Evolutionary conservation across 257 asterid species (phyloP), one percentile per base, ranked within the genome.

Genomic region (Catharanthus roseus): DNA sequence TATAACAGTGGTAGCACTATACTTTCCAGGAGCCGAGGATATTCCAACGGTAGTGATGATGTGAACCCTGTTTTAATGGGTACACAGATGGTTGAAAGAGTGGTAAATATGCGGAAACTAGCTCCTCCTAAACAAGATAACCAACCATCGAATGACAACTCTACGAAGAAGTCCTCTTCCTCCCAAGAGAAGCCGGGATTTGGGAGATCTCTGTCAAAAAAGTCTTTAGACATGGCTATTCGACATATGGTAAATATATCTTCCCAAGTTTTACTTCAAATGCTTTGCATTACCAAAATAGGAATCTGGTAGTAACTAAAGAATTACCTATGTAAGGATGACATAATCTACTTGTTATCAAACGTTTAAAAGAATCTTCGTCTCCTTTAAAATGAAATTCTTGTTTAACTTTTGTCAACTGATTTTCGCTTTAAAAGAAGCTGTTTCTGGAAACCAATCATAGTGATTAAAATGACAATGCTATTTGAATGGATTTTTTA

Each of bases 181-280:
- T 80, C 83, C 44, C 82, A 76, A 13, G 91, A 80, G 4, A 84
- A 79, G 23, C 82, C 90, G 12, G 91, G 97, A 38, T 92, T 92
- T 5, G 97, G 97, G 33, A 82, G 96, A 73, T 88, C 96, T 10
- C 80, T 92, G 21, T 92, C 97, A 0, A 92, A 90, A 24, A 88
- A 81, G 77, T 92, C 97, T 1, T 69, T 92, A 5, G 97, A 92
- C 83, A 92, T 92, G 97, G 97, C 97, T 41, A 84, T 92, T 33
- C 79, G 97, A 56, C 97, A 92, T 65, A 92, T 92, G 97, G 97
- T 89, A 81, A 47, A 83, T 77, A 73, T 24, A 29, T 26, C 11
- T 31, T 12, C 34, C 9, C 11, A 19, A 16, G 23, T 41, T 74
- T 21, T 10, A 5, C 51, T 42, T 28, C n/a, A 15, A 15, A 38